Percentiles rank a stretch among this genome's conserved stretches.
phyloP scores from a whole-genome alignment of 1,284 basidiomycete species.

The Cutaneotrichosporon sp. region DNA sequence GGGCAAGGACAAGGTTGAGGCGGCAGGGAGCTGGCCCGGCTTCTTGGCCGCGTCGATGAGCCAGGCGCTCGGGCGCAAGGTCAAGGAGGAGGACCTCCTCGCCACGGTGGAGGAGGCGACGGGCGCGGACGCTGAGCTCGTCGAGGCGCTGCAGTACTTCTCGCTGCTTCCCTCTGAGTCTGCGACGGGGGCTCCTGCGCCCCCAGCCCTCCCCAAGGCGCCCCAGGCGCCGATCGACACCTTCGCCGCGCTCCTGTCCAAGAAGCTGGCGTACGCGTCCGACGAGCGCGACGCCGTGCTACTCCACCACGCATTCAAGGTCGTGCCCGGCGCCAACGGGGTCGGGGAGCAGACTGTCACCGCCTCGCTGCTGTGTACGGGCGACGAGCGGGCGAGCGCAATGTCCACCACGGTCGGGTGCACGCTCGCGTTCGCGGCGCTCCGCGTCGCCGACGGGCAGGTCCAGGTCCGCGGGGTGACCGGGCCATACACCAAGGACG shows the following conservation, averaged over 20 bases:
- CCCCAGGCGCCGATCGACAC: slow-evolving; percentile 70
- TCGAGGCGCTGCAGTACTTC: slow-evolving; percentile 62
- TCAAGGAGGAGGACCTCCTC: slow-evolving; percentile 9
- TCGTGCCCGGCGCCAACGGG: slow-evolving; percentile 29
- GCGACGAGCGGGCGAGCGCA: slow-evolving; percentile 66
- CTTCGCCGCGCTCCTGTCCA: slow-evolving; percentile 72
- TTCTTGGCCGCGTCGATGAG: slow-evolving; percentile 25
- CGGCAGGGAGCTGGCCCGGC: slow-evolving; percentile 35
- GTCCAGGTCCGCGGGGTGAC: slow-evolving; percentile 65
- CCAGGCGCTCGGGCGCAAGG: slow-evolving; percentile 7
- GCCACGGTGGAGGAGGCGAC: slow-evolving; percentile 10
- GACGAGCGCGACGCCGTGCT: slow-evolving; percentile 85
- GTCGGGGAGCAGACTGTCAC: slow-evolving; percentile 65
- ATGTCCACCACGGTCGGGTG: slow-evolving; percentile 90
- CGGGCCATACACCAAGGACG: slow-evolving; percentile 63
- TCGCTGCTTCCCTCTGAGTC: slow-evolving; percentile 55
- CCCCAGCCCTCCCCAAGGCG: slow-evolving; percentile 12
- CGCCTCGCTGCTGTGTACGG: slow-evolving; percentile 73
- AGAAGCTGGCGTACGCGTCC: slow-evolving; percentile 70
- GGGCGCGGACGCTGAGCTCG: slow-evolving; percentile 46
- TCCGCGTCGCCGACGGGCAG: slow-evolving; percentile 69
- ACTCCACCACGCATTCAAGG: slow-evolving; percentile 74
- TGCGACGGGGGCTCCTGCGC: slow-evolving; percentile 9
- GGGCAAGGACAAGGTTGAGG: slow-evolving; percentile 53
- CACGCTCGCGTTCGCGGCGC: slow-evolving; percentile 76